Evolutionary conservation across 2,329 filamentous ascomycete genomes (phyloP), one percentile per base, ranked within the genome.

Genomic region (Pleurostoma richardsiae): DNA sequence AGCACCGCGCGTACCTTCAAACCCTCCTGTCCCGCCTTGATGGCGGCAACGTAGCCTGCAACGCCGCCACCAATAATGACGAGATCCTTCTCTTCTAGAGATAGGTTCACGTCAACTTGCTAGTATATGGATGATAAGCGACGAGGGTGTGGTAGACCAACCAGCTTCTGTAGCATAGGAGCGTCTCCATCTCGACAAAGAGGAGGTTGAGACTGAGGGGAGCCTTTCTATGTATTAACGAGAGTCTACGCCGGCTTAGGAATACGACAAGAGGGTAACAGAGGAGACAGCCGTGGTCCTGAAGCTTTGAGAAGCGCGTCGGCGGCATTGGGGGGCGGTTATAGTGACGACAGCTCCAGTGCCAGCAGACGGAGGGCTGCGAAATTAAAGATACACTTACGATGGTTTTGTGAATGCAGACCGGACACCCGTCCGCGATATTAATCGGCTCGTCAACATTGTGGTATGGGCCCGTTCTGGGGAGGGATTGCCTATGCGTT

Each of bases 51-150:
- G 74, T 99, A 99, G 66, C 94, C 94, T 59, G 92, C 94, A 63
- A 97, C 94, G 75, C 94, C 94, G 69, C 94, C 94, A 63, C 94
- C 94, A 64, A 99, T 96, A 72, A 99, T 91, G 64, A 99, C 86
- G 47, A 99, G 79, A 70, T 99, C 94, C 72, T 96, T 95, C 70
- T 96, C 90, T 70, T 91, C 90, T 19, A 19, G 19, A 90, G 68
- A 52, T 43, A 49, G 45, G 19, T 19, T 19, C 19, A 19, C 2
- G 19, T 50, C 33, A 56, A 73, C 74, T 60, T 19, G 19, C 19
- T 19, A 19, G 19, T 19, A 19, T 19, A 19, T 19, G 19, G 19
- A 19, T 19, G 19, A 19, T 19, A 19, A 19, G 19, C 19, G 19
- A 19, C 19, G 19, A 19, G 19, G 19, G 19, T 19, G 19, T 19